These are phyloP conservation scores for Angomonas deanei DNA, from an alignment of 208 protist genomes.

Conservation along the genomic window DNA sequence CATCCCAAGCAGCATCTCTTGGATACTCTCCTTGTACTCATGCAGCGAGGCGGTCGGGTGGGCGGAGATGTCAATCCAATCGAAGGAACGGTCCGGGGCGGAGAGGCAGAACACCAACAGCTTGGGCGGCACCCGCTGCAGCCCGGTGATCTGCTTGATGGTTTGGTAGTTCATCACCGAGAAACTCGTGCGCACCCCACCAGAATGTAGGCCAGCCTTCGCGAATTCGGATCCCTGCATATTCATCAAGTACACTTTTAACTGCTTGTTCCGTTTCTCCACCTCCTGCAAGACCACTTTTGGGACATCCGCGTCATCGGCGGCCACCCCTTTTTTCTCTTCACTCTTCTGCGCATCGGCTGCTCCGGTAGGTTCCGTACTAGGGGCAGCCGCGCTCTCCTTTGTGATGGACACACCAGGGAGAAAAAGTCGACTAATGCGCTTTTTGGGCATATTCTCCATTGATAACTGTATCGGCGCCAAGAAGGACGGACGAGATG, in stretches of 20 bases:
- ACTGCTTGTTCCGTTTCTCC: constrained; percentile 23
- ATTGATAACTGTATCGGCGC: neutral
- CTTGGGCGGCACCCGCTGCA: constrained; percentile 44
- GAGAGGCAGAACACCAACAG: constrained; percentile 54
- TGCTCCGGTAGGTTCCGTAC: neutral
- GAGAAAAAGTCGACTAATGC: neutral
- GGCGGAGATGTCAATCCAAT: constrained; percentile 68
- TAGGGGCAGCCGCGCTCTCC: neutral
- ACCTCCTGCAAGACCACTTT: constrained; percentile 13
- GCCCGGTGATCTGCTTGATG: constrained; percentile 49
- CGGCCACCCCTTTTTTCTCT: neutral
- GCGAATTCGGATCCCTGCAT: constrained; percentile 44
- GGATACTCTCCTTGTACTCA: constrained; percentile 51
- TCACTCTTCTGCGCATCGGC: neutral
- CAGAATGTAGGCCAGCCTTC: constrained; percentile 34
- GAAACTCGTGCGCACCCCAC: constrained; percentile 55
- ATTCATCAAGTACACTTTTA: constrained; percentile 43
- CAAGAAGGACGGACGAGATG: too few relatives aligned
- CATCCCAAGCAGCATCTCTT: constrained; percentile 42
- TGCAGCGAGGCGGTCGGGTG: constrained; percentile 55
- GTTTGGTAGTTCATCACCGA: constrained; percentile 50
- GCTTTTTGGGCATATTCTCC: neutral
- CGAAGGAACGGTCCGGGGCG: constrained; percentile 18
- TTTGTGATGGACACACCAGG: neutral
- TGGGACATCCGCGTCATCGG: neutral